A percentile compares a stretch with the other conserved stretches of the same genome.
Conservation (phyloP, 345 rosid species). For the Salix arbutifolia region DNA sequence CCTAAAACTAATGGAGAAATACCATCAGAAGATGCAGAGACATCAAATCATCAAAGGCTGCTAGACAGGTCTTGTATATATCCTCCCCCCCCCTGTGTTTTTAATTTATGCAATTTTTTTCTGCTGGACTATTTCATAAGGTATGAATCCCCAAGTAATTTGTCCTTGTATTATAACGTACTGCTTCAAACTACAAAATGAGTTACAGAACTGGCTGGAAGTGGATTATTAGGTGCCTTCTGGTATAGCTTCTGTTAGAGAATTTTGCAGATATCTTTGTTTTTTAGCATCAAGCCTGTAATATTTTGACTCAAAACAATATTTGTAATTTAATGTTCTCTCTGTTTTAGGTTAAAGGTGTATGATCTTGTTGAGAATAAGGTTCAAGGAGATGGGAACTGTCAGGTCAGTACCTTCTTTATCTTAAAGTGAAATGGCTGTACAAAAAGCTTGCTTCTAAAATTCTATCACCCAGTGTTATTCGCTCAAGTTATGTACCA, state of each 20-base stretch:
- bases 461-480: not conserved
- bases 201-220: not conserved
- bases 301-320: too few relatives aligned
- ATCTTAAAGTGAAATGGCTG: not conserved
- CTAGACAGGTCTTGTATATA: conserved; percentile 41
- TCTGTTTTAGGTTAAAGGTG: conserved; percentile 37
- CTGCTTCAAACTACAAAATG: not conserved
- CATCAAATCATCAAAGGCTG: conserved; percentile 65
- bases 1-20: conserved; percentile 64
- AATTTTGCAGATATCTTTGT: not conserved
- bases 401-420: conserved; percentile 48
- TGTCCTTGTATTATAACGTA: not conserved
- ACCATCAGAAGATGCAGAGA: conserved; percentile 55
- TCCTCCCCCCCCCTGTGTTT: not conserved
- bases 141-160: not conserved
- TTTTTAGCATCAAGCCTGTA: too few relatives aligned
- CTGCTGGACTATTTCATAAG: not conserved
- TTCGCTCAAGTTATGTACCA: conserved; percentile 9
- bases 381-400: conserved; percentile 72
- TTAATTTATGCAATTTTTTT: not conserved
- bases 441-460: not conserved
- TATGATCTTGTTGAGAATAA: conserved; percentile 57
- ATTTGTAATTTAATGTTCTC: too few relatives aligned
- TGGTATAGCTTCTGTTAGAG: not conserved
- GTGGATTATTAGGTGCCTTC: not conserved